These are phyloP conservation scores for Nyctanthes arbortristis DNA, from an alignment of 257 asterid genomes.

Conservation along the genomic window DNA sequence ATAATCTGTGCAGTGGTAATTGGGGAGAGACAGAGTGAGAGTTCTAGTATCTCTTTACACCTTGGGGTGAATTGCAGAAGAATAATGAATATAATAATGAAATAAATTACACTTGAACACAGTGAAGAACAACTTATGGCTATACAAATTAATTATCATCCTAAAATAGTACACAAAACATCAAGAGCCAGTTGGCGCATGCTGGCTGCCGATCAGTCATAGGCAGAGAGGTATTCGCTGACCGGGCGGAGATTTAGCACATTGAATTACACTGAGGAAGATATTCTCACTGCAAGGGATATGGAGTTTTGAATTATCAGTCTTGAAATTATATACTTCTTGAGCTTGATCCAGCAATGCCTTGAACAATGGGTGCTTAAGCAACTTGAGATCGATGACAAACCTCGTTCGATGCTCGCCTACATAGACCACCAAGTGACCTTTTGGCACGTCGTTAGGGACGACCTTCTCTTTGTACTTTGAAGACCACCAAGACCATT, in stretches of 20 bases:
- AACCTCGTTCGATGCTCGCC: conserved; percentile 72
- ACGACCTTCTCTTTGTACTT: conserved; percentile 47
- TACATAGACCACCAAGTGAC: conserved; percentile 81
- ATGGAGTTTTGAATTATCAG: conserved; percentile 64
- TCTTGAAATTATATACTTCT: conserved; percentile 61
- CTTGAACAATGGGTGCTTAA: conserved; percentile 74
- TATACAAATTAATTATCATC: conserved; percentile 28
- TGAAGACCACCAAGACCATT: conserved; percentile 47
- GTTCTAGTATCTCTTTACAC: too few relatives aligned
- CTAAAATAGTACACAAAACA: conserved; percentile 30
- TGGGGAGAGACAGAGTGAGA: background rate
- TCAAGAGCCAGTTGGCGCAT: conserved; percentile 16
- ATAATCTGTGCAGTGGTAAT: too few relatives aligned
- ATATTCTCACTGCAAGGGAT: conserved; percentile 79
- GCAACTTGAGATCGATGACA: conserved; percentile 64
- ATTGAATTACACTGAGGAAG: conserved; percentile 66
- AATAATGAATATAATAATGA: conserved; percentile 37
- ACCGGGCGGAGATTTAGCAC: conserved; percentile 62
- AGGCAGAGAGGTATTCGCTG: conserved; percentile 44
- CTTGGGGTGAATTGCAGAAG: background rate
- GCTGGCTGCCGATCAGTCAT: conserved; percentile 26
- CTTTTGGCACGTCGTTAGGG: conserved; percentile 84
- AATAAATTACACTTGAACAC: conserved; percentile 24
- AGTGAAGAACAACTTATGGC: conserved; percentile 35
- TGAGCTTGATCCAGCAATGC: conserved; percentile 81